A percentile compares a stretch with the other conserved stretches of the same genome.
Conservation (phyloP, 2,329 filamentous ascomycete genomes). For the Exutisphaerella laricina region DNA sequence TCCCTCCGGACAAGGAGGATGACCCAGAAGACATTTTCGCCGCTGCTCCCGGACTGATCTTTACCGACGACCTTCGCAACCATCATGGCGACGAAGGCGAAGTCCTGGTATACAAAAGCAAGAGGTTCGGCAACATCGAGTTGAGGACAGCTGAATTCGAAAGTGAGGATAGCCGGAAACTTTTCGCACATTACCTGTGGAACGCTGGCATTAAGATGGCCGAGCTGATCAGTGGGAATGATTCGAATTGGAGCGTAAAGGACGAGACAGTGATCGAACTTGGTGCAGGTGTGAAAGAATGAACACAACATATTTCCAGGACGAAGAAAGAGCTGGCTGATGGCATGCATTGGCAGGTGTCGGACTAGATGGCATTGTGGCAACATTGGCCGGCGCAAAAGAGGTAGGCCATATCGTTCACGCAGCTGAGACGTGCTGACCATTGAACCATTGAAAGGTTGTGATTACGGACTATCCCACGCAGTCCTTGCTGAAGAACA, state of each 20-base stretch:
- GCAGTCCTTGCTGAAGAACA: conserved; percentile 52
- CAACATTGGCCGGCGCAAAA: conserved; percentile 41
- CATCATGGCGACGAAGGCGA: conserved; percentile 60
- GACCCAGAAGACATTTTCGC: conserved; percentile 45
- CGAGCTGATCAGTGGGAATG: conserved; percentile 37
- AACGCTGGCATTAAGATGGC: conserved; percentile 53
- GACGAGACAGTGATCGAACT: conserved; percentile 57
- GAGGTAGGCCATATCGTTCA: conserved; percentile 31
- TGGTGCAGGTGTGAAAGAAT: conserved; percentile 56
- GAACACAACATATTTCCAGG: conserved; percentile 10
- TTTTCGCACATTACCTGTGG: conserved; percentile 71
- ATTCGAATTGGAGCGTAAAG: conserved; percentile 44
- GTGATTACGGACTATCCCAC: conserved; percentile 65
- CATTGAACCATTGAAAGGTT: conserved; percentile 35
- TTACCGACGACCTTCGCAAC: conserved; percentile 62
- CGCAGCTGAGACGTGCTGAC: background rate
- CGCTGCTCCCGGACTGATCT: conserved; percentile 57
- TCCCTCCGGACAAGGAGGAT: conserved; percentile 18
- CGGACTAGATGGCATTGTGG: conserved; percentile 45
- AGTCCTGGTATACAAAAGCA: conserved; percentile 51
- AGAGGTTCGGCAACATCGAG: conserved; percentile 35
- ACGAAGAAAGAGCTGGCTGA: conserved; percentile 22
- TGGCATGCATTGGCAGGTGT: conserved; percentile 33
- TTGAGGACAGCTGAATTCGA: conserved; percentile 42
- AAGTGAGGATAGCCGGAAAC: conserved; percentile 49